phyloP scores from a whole-genome alignment of 495 filamentous ascomycete species.

The Parmelia sp. region DNA sequence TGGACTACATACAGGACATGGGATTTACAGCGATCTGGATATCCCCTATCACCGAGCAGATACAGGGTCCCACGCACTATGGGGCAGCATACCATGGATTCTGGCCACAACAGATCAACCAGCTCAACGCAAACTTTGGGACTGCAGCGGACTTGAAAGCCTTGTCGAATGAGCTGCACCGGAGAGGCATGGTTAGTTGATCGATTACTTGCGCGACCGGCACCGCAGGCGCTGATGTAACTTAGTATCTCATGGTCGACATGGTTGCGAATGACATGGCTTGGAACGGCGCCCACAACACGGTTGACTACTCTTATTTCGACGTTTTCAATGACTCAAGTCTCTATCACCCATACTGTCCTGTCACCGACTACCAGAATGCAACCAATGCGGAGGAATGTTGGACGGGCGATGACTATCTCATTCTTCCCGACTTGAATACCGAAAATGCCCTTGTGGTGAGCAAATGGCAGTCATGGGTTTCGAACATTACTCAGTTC shows the following conservation, averaged over 20 bases:
- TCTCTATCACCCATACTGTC: conserved; percentile 64
- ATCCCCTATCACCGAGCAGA: conserved; percentile 61
- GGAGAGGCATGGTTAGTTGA: conserved; percentile 44
- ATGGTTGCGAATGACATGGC: conserved; percentile 77
- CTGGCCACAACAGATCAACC: conserved; percentile 64
- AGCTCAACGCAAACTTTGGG: conserved; percentile 60
- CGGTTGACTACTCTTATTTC: conserved; percentile 56
- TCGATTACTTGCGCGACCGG: background rate
- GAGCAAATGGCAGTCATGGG: conserved; percentile 48
- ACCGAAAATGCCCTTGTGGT: background rate
- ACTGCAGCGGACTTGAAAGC: conserved; percentile 57
- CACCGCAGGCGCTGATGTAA: background rate
- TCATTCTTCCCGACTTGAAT: background rate
- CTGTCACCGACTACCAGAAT: conserved; percentile 57
- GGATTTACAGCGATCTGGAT: conserved; percentile 84
- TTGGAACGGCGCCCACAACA: conserved; percentile 46
- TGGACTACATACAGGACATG: conserved; percentile 60
- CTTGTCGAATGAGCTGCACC: conserved; percentile 53
- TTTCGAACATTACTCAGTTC: conserved; percentile 53
- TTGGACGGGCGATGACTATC: conserved; percentile 41
- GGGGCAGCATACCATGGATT: conserved; percentile 67
- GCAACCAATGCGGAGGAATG: conserved; percentile 46
- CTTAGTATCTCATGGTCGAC: conserved; percentile 65
- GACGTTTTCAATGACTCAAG: conserved; percentile 56
- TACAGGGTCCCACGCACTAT: conserved; percentile 45